Evolutionary conservation across 228 moss, liverwort and hornwort species (phyloP), one percentile per base, ranked within the genome.

Genomic region (Sphagnum fallax): DNA sequence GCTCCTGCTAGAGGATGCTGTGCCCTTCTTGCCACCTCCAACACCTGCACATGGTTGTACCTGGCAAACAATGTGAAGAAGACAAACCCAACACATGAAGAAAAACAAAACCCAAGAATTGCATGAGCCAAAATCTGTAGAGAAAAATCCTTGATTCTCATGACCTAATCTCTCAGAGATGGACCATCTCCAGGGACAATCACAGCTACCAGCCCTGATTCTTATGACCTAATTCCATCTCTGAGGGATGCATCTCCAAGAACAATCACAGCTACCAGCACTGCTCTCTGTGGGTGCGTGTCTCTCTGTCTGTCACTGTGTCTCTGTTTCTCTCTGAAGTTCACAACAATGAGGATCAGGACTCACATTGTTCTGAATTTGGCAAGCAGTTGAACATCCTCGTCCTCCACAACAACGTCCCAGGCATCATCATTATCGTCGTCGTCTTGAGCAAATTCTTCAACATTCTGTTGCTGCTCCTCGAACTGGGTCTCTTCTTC

Each of bases 1-100:
- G 94, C 84, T 62, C 94, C 92, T 1, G 94, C 98, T 4, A 90
- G 79, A 1, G 83, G 63, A 53, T 83, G 90, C 69, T 94, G 70
- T 9, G 94, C 84, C 52, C 74, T 79, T 63, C 65, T 64, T 48
- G 86, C 76, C 51, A 94, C 74, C 65, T 98, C 90, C 52, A 94
- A n/a, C 15, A 94, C 94, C 4, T 79, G 81, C 8, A 98, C 82
- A 52, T 77, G 80, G 67, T 92, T 98, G 62, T 79, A 70, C 71
- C 78, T 87, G 10, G 57, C 75, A 53, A 58, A 47, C 8, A 55
- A 55, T 12, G 55, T 55, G 55, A 55, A 55, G 8, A 12, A 12
- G 55, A 12, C 9, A 12, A 12, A 55, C 12, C 55, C 55, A 55
- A 55, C 55, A 8, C 55, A 55, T 55, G 9, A 8, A 55, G 55